phyloP scores from a whole-genome alignment of 2,329 filamentous ascomycete genomes.

The Fonsecaea multimorphosa region DNA sequence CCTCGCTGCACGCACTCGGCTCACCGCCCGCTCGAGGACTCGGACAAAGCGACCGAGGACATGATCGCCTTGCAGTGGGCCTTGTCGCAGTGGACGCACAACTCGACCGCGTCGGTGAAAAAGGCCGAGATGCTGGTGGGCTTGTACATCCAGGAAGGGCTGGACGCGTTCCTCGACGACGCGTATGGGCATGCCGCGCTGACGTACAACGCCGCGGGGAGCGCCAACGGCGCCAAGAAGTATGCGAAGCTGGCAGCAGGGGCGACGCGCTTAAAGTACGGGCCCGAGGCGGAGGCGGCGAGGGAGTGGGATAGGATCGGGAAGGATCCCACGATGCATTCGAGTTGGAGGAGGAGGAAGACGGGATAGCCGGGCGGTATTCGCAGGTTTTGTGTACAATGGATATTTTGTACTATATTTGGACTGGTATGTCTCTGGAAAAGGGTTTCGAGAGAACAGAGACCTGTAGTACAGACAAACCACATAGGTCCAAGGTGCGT shows the following conservation, averaged over 20 bases:
- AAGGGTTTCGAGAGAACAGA: background rate
- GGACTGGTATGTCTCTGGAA: background rate
- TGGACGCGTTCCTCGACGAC: slow-evolving; percentile 34
- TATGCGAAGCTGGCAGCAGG: slow-evolving; percentile 33
- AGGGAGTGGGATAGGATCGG: slow-evolving; percentile 30
- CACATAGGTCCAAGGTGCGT: background rate
- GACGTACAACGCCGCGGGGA: slow-evolving; percentile 34
- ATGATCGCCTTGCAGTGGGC: slow-evolving; percentile 29
- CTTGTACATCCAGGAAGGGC: slow-evolving; percentile 27
- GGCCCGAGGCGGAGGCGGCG: slow-evolving; percentile 15
- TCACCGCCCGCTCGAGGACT: slow-evolving; percentile 5
- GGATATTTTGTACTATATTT: background rate
- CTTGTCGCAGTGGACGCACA: slow-evolving; percentile 29
- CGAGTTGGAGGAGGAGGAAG: slow-evolving; percentile 35
- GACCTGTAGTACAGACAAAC: background rate
- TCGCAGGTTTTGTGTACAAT: background rate
- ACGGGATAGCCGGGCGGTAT: background rate
- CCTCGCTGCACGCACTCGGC: slow-evolving; percentile 26
- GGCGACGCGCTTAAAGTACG: slow-evolving; percentile 29
- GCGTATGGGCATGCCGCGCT: slow-evolving; percentile 36
- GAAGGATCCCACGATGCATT: slow-evolving; percentile 25
- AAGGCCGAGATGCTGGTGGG: slow-evolving; percentile 32
- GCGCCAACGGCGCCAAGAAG: slow-evolving; percentile 28
- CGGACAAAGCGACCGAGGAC: slow-evolving; percentile 26
- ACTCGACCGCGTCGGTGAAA: slow-evolving; percentile 29